A percentile compares a stretch with the other conserved stretches of the same genome.
Conservation (phyloP, 2,329 filamentous ascomycete species). For the Tolypocladium nubicola region DNA sequence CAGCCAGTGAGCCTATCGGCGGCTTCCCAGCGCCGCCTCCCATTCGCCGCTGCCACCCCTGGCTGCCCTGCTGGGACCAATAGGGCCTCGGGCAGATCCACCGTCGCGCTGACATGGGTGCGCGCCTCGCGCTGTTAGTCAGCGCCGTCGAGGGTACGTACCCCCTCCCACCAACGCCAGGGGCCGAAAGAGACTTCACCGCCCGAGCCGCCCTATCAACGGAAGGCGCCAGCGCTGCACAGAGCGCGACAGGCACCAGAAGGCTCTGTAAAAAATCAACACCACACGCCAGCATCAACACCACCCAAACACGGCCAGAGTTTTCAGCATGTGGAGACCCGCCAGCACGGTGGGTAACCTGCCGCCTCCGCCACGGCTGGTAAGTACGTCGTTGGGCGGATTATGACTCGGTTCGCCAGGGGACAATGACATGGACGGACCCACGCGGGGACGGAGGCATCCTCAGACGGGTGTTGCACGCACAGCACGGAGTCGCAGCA, state of each 20-base stretch:
- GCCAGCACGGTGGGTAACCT: not conserved
- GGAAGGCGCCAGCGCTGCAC: not conserved
- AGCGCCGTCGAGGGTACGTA: not conserved
- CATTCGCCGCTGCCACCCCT: not conserved
- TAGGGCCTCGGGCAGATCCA: not conserved
- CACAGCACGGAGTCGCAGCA: slow-evolving; percentile 1
- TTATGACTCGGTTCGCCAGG: not conserved
- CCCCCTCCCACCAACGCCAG: not conserved
- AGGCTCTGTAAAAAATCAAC: not conserved
- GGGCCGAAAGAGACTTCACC: not conserved
- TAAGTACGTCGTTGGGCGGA: not conserved
- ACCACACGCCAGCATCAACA: not conserved
- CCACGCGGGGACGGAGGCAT: slow-evolving; percentile 1
- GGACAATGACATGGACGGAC: not conserved
- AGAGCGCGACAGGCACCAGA: not conserved
- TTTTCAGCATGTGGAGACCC: not conserved
- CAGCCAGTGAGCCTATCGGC: not conserved
- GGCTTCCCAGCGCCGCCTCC: not conserved
- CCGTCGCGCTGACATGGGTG: not conserved
- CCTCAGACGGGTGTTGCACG: not conserved
- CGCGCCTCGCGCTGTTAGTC: not conserved
- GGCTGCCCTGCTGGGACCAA: not conserved
- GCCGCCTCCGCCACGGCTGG: not conserved
- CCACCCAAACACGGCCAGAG: not conserved
- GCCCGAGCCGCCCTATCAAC: not conserved